These are phyloP conservation scores for Termitomyces sp. DNA, from an alignment of 768 basidiomycete species.

Conservation along the genomic window DNA sequence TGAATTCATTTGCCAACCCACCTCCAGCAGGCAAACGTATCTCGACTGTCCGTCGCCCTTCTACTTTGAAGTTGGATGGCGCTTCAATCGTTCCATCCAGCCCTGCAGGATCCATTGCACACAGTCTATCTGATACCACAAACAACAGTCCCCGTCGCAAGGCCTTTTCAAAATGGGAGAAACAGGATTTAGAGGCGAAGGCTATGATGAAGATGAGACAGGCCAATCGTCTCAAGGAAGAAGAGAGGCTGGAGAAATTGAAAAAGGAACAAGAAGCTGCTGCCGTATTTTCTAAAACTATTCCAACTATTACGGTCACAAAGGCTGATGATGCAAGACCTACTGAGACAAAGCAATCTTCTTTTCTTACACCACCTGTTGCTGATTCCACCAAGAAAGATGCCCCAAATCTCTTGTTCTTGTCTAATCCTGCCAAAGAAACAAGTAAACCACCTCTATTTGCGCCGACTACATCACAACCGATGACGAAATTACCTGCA, in stretches of 20 bases:
- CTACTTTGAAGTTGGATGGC: conserved; percentile 15
- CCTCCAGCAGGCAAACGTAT: conserved; percentile 27
- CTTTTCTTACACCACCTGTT: conserved; percentile 14
- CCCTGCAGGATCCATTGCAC: conserved; percentile 18
- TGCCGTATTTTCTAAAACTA: conserved; percentile 15
- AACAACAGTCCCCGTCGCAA: conserved; percentile 34
- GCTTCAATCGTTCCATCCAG: conserved; percentile 6
- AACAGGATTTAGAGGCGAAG: conserved; percentile 77
- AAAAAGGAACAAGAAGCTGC: conserved; percentile 18
- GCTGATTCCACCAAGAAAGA: conserved; percentile 8
- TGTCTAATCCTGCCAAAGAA: conserved; percentile 1
- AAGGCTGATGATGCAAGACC: conserved; percentile 21
- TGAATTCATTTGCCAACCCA: conserved; percentile 43
- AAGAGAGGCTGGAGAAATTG: conserved; percentile 27
- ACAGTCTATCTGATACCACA: conserved; percentile 47
- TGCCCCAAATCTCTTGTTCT: conserved; percentile 2
- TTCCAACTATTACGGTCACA: conserved; percentile 24
- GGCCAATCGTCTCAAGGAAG: conserved; percentile 37
- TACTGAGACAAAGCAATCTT: conserved; percentile 16
- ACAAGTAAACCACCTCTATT: conserved; percentile 4
- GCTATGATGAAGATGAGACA: conserved; percentile 70
- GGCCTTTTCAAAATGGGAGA: conserved; percentile 78
- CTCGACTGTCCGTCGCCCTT: conserved; percentile 39
- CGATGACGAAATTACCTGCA: conserved; percentile 9
- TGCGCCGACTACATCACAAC: conserved; percentile 8